These are phyloP conservation scores for Chalciporus sp. DNA, from an alignment of 1,284 basidiomycete species.

Conservation along the genomic window DNA sequence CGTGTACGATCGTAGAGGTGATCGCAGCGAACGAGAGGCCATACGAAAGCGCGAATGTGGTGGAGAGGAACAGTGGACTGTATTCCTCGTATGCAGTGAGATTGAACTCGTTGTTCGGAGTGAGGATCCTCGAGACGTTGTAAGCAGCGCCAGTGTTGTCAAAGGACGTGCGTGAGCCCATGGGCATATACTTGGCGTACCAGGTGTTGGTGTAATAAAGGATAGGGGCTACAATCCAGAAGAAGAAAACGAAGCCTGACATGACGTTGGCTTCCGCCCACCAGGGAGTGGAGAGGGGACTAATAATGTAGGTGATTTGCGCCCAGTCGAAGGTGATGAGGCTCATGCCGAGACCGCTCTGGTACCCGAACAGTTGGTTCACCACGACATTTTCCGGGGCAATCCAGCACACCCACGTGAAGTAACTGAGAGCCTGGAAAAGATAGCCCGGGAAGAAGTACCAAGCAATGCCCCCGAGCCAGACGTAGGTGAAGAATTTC, in stretches of 20 bases:
- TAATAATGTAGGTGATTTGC: conserved; percentile 57
- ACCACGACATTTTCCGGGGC: conserved; percentile 68
- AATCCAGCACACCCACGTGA: conserved; percentile 81
- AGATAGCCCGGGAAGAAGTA: conserved; percentile 79
- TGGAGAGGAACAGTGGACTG: conserved; percentile 82
- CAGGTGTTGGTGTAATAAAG: conserved; percentile 65
- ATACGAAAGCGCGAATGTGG: conserved; percentile 71
- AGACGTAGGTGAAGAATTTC: conserved; percentile 75
- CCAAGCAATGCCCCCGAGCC: conserved; percentile 62
- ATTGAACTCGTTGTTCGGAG: conserved; percentile 57
- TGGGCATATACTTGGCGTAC: conserved; percentile 62
- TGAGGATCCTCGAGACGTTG: conserved; percentile 70
- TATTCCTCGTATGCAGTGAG: conserved; percentile 70
- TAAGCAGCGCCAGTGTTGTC: conserved; percentile 71
- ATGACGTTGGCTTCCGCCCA: conserved; percentile 84
- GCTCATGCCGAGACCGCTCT: conserved; percentile 77
- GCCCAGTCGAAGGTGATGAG: conserved; percentile 76
- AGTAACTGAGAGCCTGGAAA: conserved; percentile 62
- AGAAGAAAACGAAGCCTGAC: conserved; percentile 77
- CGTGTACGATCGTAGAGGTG: conserved; percentile 71
- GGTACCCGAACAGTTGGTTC: conserved; percentile 81
- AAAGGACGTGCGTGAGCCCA: conserved; percentile 55
- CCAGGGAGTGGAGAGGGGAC: conserved; percentile 67
- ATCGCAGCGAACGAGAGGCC: conserved; percentile 70
- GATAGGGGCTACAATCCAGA: conserved; percentile 75